Evolutionary conservation across 2,329 filamentous ascomycete species (phyloP), one percentile per base, ranked within the genome.

Genomic region (Akanthomyces uredinophilus): DNA sequence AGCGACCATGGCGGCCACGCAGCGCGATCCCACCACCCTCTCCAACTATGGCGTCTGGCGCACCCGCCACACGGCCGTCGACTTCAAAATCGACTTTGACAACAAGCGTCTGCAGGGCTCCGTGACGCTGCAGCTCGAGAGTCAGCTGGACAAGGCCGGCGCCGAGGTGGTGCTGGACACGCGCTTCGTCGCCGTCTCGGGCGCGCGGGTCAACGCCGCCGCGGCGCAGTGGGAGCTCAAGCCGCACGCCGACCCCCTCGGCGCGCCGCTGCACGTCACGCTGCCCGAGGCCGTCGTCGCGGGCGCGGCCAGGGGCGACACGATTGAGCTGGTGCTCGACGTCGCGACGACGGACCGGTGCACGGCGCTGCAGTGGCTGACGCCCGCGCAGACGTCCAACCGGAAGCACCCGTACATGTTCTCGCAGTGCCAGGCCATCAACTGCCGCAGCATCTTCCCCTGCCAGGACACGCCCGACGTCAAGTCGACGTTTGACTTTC

Each of bases 381-480:
- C 90, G 0, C 92, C 92, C 2, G 89, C 89, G 37, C 95, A 98
- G 78, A 98, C 95, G 1, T 92, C 91, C 63, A 97, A 96, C 83
- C 93, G 92, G 79, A 95, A 92, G 76, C 90, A 96, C 68, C 94
- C 94, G 1, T 98, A 97, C 77, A 94, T 98, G 87, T 98, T 98
- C 79, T 96, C 91, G 50, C 95, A 98, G 79, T 96, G 93, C 75
- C 94, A 99, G 80, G 93, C 94, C 60, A 98, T 97, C 70, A 93
- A 98, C 71, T 92, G 91, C 49, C 87, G 95, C 64, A 96, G 92
- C 53, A 85, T 98, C 64, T 96, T 98, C 75, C 95, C 95, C 7
- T 98, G 94, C 76, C 94, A 98, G 78, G 95, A 99, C 72, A 98
- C 95, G 1, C 95, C 95, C 3, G 94, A 97, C 73, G 90, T 97